Evolutionary conservation across 2,329 filamentous ascomycete genomes (phyloP).

Genomic region (Epichloe bromicola): DNA sequence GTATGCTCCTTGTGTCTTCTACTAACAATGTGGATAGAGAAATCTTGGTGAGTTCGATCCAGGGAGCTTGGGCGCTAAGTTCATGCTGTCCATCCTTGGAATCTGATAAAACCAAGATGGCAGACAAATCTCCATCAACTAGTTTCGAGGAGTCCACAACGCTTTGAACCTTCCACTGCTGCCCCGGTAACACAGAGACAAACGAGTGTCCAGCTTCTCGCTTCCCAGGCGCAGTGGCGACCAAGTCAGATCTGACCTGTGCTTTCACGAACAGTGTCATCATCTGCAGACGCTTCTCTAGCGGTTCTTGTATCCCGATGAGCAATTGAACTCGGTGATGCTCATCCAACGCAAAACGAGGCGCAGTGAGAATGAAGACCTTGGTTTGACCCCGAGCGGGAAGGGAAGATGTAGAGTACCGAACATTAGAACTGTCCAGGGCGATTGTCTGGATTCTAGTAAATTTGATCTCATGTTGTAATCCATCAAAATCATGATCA

Average conservation of each 20-base stretch:
- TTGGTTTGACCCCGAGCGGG: slow-evolving; percentile 42
- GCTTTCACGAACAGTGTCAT: slow-evolving; percentile 48
- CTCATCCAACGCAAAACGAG: slow-evolving; percentile 40
- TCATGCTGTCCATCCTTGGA: slow-evolving; percentile 50
- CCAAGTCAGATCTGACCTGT: slow-evolving; percentile 18
- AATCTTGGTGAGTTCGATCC: slow-evolving; percentile 59
- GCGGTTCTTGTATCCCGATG: slow-evolving; percentile 56
- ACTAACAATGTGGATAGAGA: slow-evolving; percentile 46
- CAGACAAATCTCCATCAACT: slow-evolving; percentile 51
- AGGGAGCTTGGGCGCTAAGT: slow-evolving; percentile 62
- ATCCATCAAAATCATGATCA: slow-evolving; percentile 56
- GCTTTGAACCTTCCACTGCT: slow-evolving; percentile 47
- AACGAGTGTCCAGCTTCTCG: slow-evolving; percentile 9
- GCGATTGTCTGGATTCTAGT: slow-evolving; percentile 57
- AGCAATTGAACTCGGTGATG: slow-evolving; percentile 42
- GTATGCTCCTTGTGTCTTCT: slow-evolving; percentile 46
- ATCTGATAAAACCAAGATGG: slow-evolving; percentile 57
- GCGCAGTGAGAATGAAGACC: slow-evolving; percentile 55
- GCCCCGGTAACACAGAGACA: slow-evolving; percentile 25
- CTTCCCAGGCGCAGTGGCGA: slow-evolving; percentile 12
- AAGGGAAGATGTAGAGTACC: slow-evolving; percentile 42
- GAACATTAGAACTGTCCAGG: slow-evolving; percentile 46
- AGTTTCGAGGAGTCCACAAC: slow-evolving; percentile 64
- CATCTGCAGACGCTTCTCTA: slow-evolving; percentile 54
- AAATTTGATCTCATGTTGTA: slow-evolving; percentile 60